Conservation (phyloP, 2,329 filamentous ascomycete genomes). For the Paecilomyces sp. region DNA sequence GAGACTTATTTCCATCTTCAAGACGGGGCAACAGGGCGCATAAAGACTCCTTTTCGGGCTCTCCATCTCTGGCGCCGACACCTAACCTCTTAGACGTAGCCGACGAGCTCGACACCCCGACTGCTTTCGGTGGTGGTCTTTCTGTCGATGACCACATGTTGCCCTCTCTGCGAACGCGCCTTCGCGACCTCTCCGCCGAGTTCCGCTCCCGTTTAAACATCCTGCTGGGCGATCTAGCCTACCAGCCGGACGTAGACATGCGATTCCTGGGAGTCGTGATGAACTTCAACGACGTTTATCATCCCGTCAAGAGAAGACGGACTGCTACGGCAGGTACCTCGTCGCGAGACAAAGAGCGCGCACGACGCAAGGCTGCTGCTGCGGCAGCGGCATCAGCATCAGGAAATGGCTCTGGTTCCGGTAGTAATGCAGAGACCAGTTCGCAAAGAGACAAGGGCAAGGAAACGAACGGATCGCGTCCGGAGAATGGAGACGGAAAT, state of each 20-base stretch:
- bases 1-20: constrained; percentile 33
- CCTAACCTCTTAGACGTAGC: constrained; percentile 15
- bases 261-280: constrained; percentile 92
- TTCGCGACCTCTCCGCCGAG: constrained; percentile 64
- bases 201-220: constrained; percentile 74
- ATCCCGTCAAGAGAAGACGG: constrained; percentile 59
- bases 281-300: constrained; percentile 98
- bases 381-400: not conserved
- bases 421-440: constrained; percentile 2
- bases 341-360: constrained; percentile 26
- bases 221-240: constrained; percentile 80
- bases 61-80: constrained; percentile 18
- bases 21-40: constrained; percentile 18
- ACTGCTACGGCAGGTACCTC: constrained; percentile 17
- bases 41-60: constrained; percentile 13
- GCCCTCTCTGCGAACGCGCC: constrained; percentile 64
- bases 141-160: constrained; percentile 56
- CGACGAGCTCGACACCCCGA: constrained; percentile 30
- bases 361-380: constrained; percentile 11
- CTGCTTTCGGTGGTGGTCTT: constrained; percentile 29
- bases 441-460: constrained; percentile 3
- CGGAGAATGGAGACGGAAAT: not conserved
- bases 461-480: not conserved
- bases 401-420: constrained; percentile 5
- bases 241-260: constrained; percentile 92